Percentiles rank a stretch among this genome's conserved stretches.
Conservation (phyloP, 2,329 filamentous ascomycete species). For the Seiridium unicorne region DNA sequence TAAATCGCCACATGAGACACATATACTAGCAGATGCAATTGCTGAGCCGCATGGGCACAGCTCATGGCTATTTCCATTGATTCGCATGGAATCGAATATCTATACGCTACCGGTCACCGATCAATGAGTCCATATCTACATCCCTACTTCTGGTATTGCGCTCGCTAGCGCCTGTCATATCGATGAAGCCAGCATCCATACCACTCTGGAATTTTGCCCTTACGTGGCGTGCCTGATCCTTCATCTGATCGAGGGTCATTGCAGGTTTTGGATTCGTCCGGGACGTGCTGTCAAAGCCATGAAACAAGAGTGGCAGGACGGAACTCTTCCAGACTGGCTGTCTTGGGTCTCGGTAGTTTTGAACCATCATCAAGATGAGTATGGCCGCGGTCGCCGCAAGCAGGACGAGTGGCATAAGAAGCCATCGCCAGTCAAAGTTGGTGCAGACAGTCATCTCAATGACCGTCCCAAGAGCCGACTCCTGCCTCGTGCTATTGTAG, state of each 20-base stretch:
- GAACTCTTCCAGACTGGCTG: conserved; percentile 19
- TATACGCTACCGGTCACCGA: not conserved
- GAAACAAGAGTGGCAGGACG: conserved; percentile 15
- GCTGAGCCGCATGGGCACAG: too few relatives aligned
- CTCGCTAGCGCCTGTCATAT: not conserved
- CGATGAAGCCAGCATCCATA: conserved; percentile 13
- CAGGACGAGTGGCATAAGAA: conserved; percentile 14
- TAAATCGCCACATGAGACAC: too few relatives aligned
- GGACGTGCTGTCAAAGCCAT: conserved; percentile 10
- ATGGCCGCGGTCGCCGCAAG: conserved; percentile 8
- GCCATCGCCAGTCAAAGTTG: conserved; percentile 17
- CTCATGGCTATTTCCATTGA: too few relatives aligned
- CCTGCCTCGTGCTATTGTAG: not conserved
- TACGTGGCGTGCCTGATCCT: conserved; percentile 7
- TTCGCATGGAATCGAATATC: not conserved
- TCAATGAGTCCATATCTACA: conserved; percentile 2
- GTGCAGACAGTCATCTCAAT: conserved; percentile 16
- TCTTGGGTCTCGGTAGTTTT: conserved; percentile 5
- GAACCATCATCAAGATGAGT: conserved; percentile 11
- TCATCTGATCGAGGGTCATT: conserved; percentile 13
- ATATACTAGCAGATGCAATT: too few relatives aligned
- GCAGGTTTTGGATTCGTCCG: not conserved
- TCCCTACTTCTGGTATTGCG: not conserved
- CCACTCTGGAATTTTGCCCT: conserved; percentile 11
- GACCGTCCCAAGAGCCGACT: conserved; percentile 10